Percentiles rank a stretch among this genome's conserved stretches.
Conservation (phyloP, 371 early-diverging fungal genomes). For the Mucor ambiguus region DNA sequence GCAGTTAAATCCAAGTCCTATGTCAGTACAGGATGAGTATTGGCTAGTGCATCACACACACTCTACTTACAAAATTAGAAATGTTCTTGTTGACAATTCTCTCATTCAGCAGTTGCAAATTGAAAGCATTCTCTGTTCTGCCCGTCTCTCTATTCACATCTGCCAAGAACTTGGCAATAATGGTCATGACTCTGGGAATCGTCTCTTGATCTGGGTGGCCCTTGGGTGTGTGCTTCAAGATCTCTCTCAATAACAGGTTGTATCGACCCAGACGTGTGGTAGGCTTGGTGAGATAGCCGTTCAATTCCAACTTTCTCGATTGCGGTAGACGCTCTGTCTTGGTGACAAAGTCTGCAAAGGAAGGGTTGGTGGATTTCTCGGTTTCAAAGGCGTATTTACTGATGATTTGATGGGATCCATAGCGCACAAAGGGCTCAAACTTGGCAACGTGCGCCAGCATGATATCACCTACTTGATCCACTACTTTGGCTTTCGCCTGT, state of each 20-base stretch:
- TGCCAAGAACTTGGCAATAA: constrained; percentile 70
- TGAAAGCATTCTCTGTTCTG: constrained; percentile 70
- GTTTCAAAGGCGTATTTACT: constrained; percentile 82
- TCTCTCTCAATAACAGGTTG: constrained; percentile 80
- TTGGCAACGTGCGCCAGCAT: constrained; percentile 72
- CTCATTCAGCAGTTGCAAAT: constrained; percentile 26
- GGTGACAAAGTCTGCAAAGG: constrained; percentile 75
- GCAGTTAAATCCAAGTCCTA: constrained; percentile 57
- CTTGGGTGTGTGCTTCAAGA: constrained; percentile 83
- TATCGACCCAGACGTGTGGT: constrained; percentile 91
- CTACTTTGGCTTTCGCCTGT: constrained; percentile 71
- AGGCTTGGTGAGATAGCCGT: constrained; percentile 83
- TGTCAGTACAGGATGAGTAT: neutral
- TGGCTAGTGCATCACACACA: too few relatives aligned
- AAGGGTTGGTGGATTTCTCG: constrained; percentile 69
- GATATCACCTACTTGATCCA: constrained; percentile 86
- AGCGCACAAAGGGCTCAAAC: constrained; percentile 84
- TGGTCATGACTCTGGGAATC: constrained; percentile 65
- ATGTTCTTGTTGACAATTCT: constrained; percentile 72
- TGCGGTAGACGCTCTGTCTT: constrained; percentile 76
- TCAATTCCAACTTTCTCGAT: constrained; percentile 79
- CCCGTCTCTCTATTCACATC: constrained; percentile 86
- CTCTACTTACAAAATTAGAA: constrained; percentile 21
- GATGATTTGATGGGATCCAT: constrained; percentile 88
- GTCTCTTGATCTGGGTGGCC: constrained; percentile 77